These are phyloP conservation scores for Jamesozyma rosinii DNA, from an alignment of 805 yeast species.

Conservation along the genomic window DNA sequence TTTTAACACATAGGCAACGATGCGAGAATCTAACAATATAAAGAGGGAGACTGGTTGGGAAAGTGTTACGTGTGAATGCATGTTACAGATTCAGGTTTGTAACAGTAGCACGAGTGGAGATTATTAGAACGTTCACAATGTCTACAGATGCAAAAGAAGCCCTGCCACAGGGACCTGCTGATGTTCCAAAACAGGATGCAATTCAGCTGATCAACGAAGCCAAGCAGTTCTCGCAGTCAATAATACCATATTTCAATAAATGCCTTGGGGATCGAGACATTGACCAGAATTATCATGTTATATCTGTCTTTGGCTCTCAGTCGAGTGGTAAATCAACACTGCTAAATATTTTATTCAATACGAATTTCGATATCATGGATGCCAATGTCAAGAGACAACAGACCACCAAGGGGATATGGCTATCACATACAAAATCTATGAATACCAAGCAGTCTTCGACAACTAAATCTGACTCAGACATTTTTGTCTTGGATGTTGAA, in stretches of 20 bases:
- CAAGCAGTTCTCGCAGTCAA: conserved; percentile 35
- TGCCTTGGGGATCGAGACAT: conserved; percentile 28
- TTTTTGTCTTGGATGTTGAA: conserved; percentile 92
- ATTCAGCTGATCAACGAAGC: conserved; percentile 48
- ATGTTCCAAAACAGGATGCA: conserved; percentile 16
- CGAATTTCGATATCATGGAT: conserved; percentile 89
- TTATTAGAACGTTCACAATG: too few species aligned
- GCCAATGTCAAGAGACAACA: conserved; percentile 69
- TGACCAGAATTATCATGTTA: conserved; percentile 76
- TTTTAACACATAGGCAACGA: too few species aligned
- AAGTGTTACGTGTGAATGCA: too few species aligned
- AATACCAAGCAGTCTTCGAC: conserved; percentile 17
- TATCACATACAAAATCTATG: conserved; percentile 46
- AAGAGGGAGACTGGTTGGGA: too few species aligned
- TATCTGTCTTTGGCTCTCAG: conserved; percentile 95
- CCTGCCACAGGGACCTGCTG: not conserved
- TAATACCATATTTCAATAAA: conserved; percentile 17
- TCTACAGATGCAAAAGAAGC: not conserved
- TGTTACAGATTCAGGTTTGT: too few species aligned
- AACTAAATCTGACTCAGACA: conserved; percentile 24
- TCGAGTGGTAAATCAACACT: conserved; percentile 94
- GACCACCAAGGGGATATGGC: conserved; percentile 81
- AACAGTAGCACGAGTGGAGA: too few species aligned
- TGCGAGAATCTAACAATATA: too few species aligned
- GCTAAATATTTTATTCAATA: conserved; percentile 75